Evolutionary conservation across 495 filamentous ascomycete genomes (phyloP).

Genomic region (Tuber indicum): DNA sequence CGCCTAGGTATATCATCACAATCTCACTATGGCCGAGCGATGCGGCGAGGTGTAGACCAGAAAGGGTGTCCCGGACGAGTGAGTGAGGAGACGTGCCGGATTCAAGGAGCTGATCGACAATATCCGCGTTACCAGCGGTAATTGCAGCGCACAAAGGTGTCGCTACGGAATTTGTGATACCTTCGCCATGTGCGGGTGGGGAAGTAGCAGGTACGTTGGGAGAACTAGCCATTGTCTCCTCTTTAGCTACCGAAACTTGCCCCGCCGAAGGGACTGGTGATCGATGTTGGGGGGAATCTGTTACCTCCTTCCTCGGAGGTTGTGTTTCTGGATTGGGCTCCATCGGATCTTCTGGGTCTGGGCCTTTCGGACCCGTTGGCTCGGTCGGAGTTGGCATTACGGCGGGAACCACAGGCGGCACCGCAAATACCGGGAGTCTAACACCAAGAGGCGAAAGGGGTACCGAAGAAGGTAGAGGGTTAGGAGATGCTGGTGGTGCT

Average conservation of each 20-base stretch:
- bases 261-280: not conserved
- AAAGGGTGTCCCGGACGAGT: not conserved
- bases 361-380: not conserved
- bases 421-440: not conserved
- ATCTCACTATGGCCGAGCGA: not conserved
- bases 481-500: not conserved
- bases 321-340: no score
- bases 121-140: not conserved
- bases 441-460: not conserved
- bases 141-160: conserved; percentile 1
- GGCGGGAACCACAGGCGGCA: not conserved
- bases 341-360: no score
- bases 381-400: not conserved
- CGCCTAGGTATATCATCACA: not conserved
- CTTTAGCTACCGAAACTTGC: not conserved
- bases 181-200: not conserved
- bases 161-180: not conserved
- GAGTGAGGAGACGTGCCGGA: conserved; percentile 1
- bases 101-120: not conserved
- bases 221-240: not conserved
- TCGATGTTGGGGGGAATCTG: not conserved
- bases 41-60: not conserved
- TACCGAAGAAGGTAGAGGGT: not conserved
- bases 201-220: not conserved
- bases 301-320: not conserved